phyloP scores from a whole-genome alignment of 495 filamentous ascomycete genomes.

The Xylaria sp. region DNA sequence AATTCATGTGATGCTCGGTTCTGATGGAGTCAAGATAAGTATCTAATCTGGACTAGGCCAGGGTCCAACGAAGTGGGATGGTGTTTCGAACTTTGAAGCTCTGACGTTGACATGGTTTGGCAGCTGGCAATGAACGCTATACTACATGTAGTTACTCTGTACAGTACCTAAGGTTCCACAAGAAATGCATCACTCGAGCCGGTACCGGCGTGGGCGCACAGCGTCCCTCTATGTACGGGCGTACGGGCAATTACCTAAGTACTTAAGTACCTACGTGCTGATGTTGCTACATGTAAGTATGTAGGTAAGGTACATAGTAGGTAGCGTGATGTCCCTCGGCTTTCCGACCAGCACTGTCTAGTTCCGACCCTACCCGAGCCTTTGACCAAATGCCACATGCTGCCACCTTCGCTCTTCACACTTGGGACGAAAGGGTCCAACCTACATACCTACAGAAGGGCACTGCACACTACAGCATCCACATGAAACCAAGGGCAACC shows the following conservation, averaged over 20 bases:
- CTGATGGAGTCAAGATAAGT: too few relatives aligned
- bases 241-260: too few relatives aligned
- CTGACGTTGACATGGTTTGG: neutral
- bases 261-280: too few relatives aligned
- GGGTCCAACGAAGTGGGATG: neutral
- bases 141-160: too few relatives aligned
- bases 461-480: neutral
- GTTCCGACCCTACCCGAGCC: slow-evolving; percentile 16
- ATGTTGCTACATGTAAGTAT: too few relatives aligned
- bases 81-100: neutral
- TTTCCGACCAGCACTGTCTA: neutral
- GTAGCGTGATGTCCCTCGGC: neutral
- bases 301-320: too few relatives aligned
- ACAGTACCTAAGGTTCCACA: too few relatives aligned
- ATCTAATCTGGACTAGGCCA: too few relatives aligned
- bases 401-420: neutral
- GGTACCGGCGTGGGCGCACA: neutral
- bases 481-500: neutral
- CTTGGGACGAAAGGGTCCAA: neutral
- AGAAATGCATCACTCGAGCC: neutral
- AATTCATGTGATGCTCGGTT: neutral
- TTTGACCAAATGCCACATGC: neutral
- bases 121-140: slow-evolving; percentile 13
- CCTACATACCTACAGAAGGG: too few relatives aligned
- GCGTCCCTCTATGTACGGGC: neutral